Base-by-base conservation (phyloP, 192 early-diverging fungal genomes). In the Mortierella claussenii region DNA sequence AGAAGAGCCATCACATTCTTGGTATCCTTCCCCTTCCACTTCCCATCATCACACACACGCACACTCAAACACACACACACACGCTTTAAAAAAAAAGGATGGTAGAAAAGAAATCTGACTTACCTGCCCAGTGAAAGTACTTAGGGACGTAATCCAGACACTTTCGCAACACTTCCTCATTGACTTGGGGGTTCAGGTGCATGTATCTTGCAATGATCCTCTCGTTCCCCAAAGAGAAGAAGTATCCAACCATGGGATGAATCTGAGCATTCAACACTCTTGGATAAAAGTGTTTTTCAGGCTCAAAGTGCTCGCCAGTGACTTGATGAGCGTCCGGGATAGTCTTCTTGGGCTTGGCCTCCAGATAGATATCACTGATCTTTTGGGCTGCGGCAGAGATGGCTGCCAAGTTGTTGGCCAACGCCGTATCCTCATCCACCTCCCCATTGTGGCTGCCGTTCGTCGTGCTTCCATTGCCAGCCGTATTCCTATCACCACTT, bases 231-330 rank as follows among this genome's bases (percentile, higher is more conserved):
- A 96, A 84, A 2, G 89, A 84, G 63, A 96, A 92, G 79, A 96
- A 96, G 40, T 87, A 89, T 17, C 90, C 84, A 23, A 96, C 92
- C 53, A 94, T 85, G 9, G 94, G 94, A 70, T 96, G 94, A 43
- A 96, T 93, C 67, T 91, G 87, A 1, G 94, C 94, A 68, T 94
- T 96, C 30, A 96, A 73, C 1, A 96, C 94, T 37, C 94, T 87
- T 4, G 94, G 94, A 68, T 96, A 96, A 80, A 93, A 96, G 65
- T 96, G 94, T 40, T 88, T 73, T 55, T 92, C 93, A 26, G 91
- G 80, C 71, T 96, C 94, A 70, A 96, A 96, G 37, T 76, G 73
- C 27, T 76, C 73, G 28, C 48, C 55, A 9, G 63, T 76, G 23
- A 76, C 73, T 27, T 57, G 59, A 12, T 61, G 45, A 15, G 58